Conservation (phyloP, 2,329 filamentous ascomycete species). For the Cladophialophora bantiana region DNA sequence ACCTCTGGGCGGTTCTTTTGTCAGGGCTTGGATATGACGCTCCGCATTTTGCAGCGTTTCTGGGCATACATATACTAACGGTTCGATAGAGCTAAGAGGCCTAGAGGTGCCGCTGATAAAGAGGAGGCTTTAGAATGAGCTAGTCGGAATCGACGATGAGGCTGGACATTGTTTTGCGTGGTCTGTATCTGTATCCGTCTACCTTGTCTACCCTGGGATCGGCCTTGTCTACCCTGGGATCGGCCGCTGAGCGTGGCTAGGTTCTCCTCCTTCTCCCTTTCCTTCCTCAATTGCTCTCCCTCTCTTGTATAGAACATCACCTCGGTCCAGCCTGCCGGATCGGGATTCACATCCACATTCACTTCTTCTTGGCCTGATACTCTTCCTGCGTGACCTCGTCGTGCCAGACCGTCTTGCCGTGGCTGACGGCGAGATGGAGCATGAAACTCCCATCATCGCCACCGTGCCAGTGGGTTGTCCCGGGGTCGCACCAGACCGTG, state of each 20-base stretch:
- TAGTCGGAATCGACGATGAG: neutral
- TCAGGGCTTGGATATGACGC: neutral
- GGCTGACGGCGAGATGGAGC: slow-evolving; percentile 50
- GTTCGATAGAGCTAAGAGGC: neutral
- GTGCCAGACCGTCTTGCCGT: slow-evolving; percentile 50
- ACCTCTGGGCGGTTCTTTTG: neutral
- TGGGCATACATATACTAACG: neutral
- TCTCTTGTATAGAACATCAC: neutral
- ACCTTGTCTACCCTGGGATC: neutral
- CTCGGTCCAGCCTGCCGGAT: neutral
- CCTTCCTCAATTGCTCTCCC: neutral
- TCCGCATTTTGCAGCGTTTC: neutral
- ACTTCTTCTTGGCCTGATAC: slow-evolving; percentile 40
- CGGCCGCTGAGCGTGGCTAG: neutral
- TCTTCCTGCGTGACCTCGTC: slow-evolving; percentile 49
- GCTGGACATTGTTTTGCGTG: neutral
- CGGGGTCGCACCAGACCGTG: slow-evolving; percentile 50
- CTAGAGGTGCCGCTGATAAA: neutral
- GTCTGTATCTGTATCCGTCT: neutral
- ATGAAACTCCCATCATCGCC: slow-evolving; percentile 51
- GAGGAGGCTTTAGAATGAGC: neutral
- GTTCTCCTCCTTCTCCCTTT: neutral
- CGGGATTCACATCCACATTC: neutral
- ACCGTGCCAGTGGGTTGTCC: slow-evolving; percentile 56
- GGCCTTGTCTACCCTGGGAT: neutral